Evolutionary conservation across 23 red algal species (phyloP).

Genomic region (Gracilaria gracilis): DNA sequence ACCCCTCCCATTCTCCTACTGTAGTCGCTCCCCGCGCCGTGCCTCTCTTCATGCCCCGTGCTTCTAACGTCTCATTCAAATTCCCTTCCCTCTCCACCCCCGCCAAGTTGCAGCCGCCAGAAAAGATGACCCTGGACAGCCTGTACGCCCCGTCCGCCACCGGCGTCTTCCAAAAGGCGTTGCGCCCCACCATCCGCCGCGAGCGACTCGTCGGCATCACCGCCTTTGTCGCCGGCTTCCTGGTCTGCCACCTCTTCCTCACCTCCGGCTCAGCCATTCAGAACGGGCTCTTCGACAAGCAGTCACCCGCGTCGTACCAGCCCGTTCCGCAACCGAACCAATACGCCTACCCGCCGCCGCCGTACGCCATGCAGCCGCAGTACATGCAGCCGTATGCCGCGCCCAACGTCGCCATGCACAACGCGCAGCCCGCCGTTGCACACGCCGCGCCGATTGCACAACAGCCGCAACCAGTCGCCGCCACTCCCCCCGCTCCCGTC

Average conservation of each 20-base stretch:
- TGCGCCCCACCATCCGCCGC: slow-evolving; percentile 12
- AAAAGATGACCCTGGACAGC: slow-evolving; percentile 38
- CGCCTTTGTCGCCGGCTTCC: slow-evolving; percentile 17
- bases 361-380: background rate
- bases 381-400: slow-evolving; percentile 2
- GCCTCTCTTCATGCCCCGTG: slow-evolving; percentile 15
- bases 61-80: slow-evolving; percentile 26
- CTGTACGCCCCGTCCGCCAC: background rate
- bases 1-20: background rate
- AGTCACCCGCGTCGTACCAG: background rate
- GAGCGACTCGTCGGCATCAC: slow-evolving; percentile 14
- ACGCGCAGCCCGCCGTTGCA: background rate
- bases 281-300: slow-evolving; percentile 9
- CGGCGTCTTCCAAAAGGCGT: slow-evolving; percentile 20
- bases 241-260: slow-evolving; percentile 17
- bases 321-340: background rate
- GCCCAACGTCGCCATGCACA: background rate
- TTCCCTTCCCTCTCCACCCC: background rate
- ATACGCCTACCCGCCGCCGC: background rate
- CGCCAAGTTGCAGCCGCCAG: background rate
- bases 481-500: background rate
- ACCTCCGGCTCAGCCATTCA: slow-evolving; percentile 36
- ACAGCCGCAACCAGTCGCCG: background rate
- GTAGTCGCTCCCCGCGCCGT: background rate
- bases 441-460: background rate